Percentiles rank a stretch among this genome's conserved stretches.
Evolutionary conservation across 2,329 filamentous ascomycete species (phyloP).

Genomic region (Pseudogymnoascus sp.): DNA sequence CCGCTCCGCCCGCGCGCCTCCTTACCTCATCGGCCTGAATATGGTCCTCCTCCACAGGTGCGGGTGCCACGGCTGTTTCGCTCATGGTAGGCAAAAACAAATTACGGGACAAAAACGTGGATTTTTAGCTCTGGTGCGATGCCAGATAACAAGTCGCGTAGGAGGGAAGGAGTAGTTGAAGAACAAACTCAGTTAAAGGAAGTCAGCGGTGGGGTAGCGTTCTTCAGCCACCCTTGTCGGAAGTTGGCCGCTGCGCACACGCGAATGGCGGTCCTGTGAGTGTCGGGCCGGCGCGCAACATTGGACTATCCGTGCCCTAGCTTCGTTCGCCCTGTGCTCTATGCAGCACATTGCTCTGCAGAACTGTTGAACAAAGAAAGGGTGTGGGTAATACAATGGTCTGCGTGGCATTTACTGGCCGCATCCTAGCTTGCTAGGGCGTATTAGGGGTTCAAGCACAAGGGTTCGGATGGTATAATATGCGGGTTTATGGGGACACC

Average conservation of each 20-base stretch:
- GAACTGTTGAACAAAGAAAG: not conserved
- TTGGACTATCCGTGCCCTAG: not conserved
- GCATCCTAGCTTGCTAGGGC: not conserved
- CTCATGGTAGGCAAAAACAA: not conserved
- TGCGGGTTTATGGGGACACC: not conserved
- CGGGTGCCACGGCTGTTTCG: not conserved
- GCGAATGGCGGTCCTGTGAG: not conserved
- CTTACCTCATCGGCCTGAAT: constrained; percentile 5
- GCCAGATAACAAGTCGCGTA: not conserved
- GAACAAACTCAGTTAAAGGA: not conserved
- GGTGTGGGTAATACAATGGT: not conserved
- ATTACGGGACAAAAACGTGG: not conserved
- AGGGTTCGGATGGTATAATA: not conserved
- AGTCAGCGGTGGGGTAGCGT: not conserved
- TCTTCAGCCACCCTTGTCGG: not conserved
- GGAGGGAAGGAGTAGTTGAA: not conserved
- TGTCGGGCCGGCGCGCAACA: not conserved
- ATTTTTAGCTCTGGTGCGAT: not conserved
- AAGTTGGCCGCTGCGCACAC: not conserved
- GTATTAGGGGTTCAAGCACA: not conserved
- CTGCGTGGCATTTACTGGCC: not conserved
- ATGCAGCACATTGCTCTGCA: not conserved
- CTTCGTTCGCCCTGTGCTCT: not conserved
- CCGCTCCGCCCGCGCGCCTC: not conserved
- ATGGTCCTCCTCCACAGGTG: not conserved